A percentile compares a stretch with the other conserved stretches of the same genome.
Evolutionary conservation across 108 stramenopile species (phyloP).

Genomic region (Nannochloropsis salina): DNA sequence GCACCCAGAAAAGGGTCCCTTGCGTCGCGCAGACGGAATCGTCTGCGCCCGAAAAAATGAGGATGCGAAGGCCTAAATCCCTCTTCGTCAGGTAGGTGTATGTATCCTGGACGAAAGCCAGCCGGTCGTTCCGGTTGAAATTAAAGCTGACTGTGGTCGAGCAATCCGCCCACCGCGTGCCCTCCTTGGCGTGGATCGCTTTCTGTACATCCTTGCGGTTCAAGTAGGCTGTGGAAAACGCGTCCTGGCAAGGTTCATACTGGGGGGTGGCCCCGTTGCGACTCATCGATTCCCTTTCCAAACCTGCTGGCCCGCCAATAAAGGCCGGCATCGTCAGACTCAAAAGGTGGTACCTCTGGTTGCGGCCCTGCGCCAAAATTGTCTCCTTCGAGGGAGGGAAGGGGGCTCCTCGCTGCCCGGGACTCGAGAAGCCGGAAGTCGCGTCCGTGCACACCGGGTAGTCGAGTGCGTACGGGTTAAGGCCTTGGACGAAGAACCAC

Average conservation of each 20-base stretch:
- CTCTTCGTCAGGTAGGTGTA: neutral
- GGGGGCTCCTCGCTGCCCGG: neutral
- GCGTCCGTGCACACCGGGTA: conserved; percentile 62
- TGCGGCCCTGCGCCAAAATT: neutral
- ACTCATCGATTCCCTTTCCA: neutral
- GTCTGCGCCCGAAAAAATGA: conserved; percentile 26
- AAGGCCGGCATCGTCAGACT: neutral
- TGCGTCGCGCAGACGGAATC: conserved; percentile 44
- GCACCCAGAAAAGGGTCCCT: conserved; percentile 43
- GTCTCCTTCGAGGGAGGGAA: neutral
- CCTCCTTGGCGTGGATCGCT: conserved; percentile 58
- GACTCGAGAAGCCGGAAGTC: neutral
- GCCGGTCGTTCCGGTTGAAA: neutral
- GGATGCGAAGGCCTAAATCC: neutral
- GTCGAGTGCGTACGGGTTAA: conserved; percentile 71
- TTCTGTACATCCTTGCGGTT: conserved; percentile 60
- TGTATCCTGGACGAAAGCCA: neutral
- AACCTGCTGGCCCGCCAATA: neutral
- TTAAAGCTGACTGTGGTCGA: neutral
- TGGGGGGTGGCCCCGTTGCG: neutral
- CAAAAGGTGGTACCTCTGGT: conserved; percentile 18
- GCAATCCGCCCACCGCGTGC: neutral
- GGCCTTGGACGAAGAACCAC: neutral
- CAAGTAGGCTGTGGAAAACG: conserved; percentile 52
- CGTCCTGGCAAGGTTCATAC: conserved; percentile 60